A percentile compares a stretch with the other conserved stretches of the same genome.
phyloP scores from a whole-genome alignment of 768 basidiomycete genomes.

The Panus rudis region DNA sequence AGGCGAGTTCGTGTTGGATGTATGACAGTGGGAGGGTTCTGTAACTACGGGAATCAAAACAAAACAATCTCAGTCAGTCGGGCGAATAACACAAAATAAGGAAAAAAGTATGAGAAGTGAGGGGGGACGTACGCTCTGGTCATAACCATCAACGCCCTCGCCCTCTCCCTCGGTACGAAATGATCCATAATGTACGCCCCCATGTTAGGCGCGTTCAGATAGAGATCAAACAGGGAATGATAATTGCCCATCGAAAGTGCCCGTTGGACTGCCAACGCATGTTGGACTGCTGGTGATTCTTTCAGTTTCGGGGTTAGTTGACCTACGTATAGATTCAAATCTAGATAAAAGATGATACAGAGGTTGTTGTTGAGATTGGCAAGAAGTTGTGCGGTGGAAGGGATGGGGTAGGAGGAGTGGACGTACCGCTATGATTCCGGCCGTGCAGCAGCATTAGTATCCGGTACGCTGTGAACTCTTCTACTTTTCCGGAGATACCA shows the following conservation, averaged over 20 bases:
- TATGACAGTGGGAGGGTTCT: constrained; percentile 68
- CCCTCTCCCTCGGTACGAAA: constrained; percentile 88
- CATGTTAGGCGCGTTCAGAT: constrained; percentile 87
- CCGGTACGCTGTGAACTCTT: constrained; percentile 96
- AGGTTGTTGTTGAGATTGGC: background rate
- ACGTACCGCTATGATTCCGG: constrained; percentile 84
- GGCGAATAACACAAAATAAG: constrained; percentile 3
- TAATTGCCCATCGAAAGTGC: constrained; percentile 92
- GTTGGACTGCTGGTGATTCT: constrained; percentile 67
- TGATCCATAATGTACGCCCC: constrained; percentile 99
- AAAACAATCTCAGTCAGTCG: background rate
- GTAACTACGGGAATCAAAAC: constrained; percentile 48
- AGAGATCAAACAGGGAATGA: constrained; percentile 83
- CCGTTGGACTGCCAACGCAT: constrained; percentile 85
- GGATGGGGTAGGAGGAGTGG: background rate
- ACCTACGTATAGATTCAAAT: constrained; percentile 95
- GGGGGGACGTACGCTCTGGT: constrained; percentile 74
- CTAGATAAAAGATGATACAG: constrained; percentile 46
- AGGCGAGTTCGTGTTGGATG: constrained; percentile 77
- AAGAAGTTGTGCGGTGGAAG: constrained; percentile 4
- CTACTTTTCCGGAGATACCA: constrained; percentile 85
- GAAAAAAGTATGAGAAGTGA: constrained; percentile 6
- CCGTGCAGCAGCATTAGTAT: constrained; percentile 95
- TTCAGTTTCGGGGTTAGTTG: constrained; percentile 94
- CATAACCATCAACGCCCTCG: constrained; percentile 81